Evolutionary conservation across 139 green algal species (phyloP), one percentile per base, ranked within the genome.

Genomic region (Closterium sp.): DNA sequence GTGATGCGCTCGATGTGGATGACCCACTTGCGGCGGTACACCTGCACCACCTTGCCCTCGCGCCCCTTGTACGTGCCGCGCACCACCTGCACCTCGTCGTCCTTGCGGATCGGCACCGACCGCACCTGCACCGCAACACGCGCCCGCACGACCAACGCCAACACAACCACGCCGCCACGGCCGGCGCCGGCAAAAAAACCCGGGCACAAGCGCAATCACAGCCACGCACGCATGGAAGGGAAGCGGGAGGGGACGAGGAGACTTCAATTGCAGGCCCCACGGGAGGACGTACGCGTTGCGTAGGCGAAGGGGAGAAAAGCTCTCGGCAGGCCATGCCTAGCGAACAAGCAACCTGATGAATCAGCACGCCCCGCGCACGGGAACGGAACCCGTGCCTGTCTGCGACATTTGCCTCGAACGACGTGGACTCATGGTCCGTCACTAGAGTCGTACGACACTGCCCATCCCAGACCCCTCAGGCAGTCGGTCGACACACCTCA

Each of bases 1-100:
- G 97, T 98, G 94, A 99, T 97, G 89, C 98, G 96, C 96, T 99
- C 98, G 84, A 99, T 96, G 95, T 99, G 98, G 95, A 99, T 99
- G 36, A 99, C 97, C 98, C 98, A 99, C 96, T 99, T 99, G 90
- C 97, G 97, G 90, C 98, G 96, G 97, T 99, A 99, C 55, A 99
- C 98, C 91, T 97, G 94, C 16, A 98, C 95, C 5, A 99, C 97
- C 96, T 99, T 99, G 92, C 98, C 98, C 94, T 99, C 97, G 66
- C 97, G 96, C 88, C 96, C 96, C 97, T 99, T 99, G 97, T 97
- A 99, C 66, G 96, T 98, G 90, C 98, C 98, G 36, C 98, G 95
- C 9, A 98, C 97, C 31, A 99, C 96, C 84, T 96, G 96, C 84
- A 99, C 98, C 96, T 99, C 98, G 89, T 99, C 98, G 91, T 99